Conservation (phyloP, 257 asterid genomes). For the Marsdenia floribunda region DNA sequence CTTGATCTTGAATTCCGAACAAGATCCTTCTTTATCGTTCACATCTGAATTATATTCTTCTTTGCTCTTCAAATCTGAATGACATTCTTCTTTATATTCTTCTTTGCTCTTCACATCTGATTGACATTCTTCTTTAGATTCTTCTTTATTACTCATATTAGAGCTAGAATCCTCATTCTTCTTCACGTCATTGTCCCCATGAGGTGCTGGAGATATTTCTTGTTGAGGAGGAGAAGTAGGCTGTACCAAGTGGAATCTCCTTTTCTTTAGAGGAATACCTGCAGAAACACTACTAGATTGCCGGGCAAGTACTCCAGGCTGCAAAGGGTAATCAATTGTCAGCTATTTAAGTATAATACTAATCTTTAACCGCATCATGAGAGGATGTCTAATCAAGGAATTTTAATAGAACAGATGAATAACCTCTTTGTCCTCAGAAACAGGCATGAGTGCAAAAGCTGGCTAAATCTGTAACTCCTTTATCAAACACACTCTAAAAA, state of each 20-base stretch:
- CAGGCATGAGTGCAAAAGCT: conserved; percentile 38
- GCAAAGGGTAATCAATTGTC: conserved; percentile 24
- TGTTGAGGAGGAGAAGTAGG: conserved; percentile 46
- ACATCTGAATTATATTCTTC: conserved; percentile 11
- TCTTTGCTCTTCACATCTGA: not conserved
- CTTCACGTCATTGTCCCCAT: conserved; percentile 26
- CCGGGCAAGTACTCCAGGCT: conserved; percentile 47
- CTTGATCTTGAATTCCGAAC: not conserved
- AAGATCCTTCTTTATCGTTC: not conserved
- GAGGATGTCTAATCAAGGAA: not conserved
- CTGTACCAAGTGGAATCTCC: conserved; percentile 50
- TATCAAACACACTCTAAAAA: not conserved
- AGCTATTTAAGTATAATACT: not conserved
- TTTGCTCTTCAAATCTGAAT: not conserved
- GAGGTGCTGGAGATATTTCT: conserved; percentile 25
- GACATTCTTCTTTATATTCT: not conserved
- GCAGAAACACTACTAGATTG: conserved; percentile 41
- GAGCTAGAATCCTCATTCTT: conserved; percentile 25
- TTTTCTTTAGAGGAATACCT: conserved; percentile 78
- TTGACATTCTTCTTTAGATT: not conserved
- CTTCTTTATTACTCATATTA: not conserved
- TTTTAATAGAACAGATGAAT: conserved; percentile 19
- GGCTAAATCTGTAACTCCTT: not conserved
- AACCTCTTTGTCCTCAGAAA: conserved; percentile 53
- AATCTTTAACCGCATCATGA: not conserved